Base-by-base conservation (phyloP, 2,329 filamentous ascomycete species). In the Lasiodiplodia sp. region DNA sequence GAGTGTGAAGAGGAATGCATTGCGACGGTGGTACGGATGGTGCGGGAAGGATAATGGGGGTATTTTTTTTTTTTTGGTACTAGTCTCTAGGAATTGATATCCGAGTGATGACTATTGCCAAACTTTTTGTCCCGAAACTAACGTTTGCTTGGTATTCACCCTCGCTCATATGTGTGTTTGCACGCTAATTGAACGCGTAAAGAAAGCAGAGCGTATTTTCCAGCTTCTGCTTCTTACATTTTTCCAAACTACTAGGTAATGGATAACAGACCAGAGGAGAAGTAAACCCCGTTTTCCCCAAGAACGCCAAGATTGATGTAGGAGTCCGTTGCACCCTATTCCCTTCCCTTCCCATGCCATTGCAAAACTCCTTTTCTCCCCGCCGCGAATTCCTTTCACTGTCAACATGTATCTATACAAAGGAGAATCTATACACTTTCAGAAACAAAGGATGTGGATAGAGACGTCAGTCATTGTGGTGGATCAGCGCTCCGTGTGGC, bases 341-440 rank as follows among this genome's bases (percentile, higher is more conserved):
- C 40, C 40, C 40, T 7, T n/a, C 16, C 40, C 44, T 47, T 47
- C n/a, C 44, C 44, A 8, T 21, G 8, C 44, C 40, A 18, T 18
- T 44, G 44, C 7, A 21, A 47, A n/a, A 47, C 7, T 44, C n/a
- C 44, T n/a, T 21, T 21, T 47, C 18, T 47, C n/a, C 7, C 44
- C 44, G 18, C 44, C 44, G n/a, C 12, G 18, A 55, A 53, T 44
- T 44, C 18, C 14, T 44, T 44, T 44, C 14, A 18, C 14, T 44
- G 40, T 44, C 40, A 14, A 44, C 16, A 18, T 1, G 40, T 7
- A 37, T 56, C 49, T 53, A 37, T 37, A 63, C 28, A 51, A 52
- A 16, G 40, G 58, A 25, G 58, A 63, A 63, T 63, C 44, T 63
- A 37, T 23, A 64, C n/a, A 31, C 14, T 25, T 40, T 23, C 10